Evolutionary conservation across 2,329 filamentous ascomycete species (phyloP), one percentile per base, ranked within the genome.

Genomic region (Stemphylium lycopersici): DNA sequence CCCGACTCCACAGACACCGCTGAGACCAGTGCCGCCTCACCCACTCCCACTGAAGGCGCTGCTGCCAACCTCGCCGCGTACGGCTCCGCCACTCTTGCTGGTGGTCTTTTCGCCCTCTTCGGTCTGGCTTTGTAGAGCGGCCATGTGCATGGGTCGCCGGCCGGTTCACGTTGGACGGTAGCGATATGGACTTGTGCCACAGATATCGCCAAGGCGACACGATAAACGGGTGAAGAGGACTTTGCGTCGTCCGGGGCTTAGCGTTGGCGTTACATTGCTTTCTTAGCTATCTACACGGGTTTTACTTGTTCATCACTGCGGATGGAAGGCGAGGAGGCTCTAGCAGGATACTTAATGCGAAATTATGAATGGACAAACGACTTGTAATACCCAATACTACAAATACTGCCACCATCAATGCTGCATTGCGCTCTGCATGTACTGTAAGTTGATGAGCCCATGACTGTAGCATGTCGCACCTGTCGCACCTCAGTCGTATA

Each of bases 41-140:
- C 16, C 29, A 29, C 54, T 11, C 34, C 49, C 15, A 40, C 50
- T 12, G 34, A 22, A 4, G 81, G 79, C 56, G 83, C 82, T 42
- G 72, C 71, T 24, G 76, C 77, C 53, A 55, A 81, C 59, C 72
- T 70, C 61, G 64, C 79, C 61, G 76, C 73, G 44, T 82, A 82
- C 68, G 81, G 83, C 45, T 82, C 81, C 48, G 78, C 79, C 48
- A 66, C 79, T 36, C 70, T 87, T 50, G 81, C 79, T 43, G 80
- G 80, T 55, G 81, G 81, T 66, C 73, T 87, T 58, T 75, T 84
- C 52, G 79, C 81, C 45, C 73, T 83, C 49, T 83, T 87, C 66
- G 84, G 83, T 59, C 70, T 87, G 58, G 76, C 84, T 58, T 73
- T 88, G 71, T 88, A 83, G 70, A 59, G 41, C 55, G 51, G 48